Evolutionary conservation across 345 rosid genomes (phyloP).

Genomic region (Rhodamnia argentea): DNA sequence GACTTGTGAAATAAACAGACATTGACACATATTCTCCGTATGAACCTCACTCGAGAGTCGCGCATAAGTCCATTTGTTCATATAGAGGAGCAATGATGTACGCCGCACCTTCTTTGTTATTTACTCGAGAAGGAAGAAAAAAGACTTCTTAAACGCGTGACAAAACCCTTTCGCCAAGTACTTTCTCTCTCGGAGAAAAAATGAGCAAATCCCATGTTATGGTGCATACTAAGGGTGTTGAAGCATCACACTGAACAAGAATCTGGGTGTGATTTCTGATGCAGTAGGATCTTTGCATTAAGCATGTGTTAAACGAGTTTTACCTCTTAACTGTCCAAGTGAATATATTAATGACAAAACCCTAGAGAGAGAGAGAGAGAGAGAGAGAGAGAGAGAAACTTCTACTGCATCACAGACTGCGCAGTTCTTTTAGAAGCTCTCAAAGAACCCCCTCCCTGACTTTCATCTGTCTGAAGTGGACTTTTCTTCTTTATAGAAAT

Average conservation of each 20-base stretch:
- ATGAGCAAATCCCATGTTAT: not conserved
- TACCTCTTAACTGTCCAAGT: not conserved
- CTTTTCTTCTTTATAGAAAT: not conserved
- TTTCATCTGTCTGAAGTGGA: not conserved
- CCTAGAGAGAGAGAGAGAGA: not conserved
- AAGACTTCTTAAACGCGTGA: not conserved
- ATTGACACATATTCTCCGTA: not conserved
- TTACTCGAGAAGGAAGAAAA: not conserved
- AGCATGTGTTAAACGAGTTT: not conserved
- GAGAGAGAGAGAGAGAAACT: not conserved
- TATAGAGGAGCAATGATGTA: not conserved
- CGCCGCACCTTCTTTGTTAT: not conserved
- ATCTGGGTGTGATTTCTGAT: not conserved
- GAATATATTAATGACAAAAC: not conserved
- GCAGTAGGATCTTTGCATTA: not conserved
- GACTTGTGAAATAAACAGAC: not conserved
- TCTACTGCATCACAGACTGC: not conserved
- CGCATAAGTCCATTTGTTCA: not conserved
- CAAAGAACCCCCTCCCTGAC: not conserved
- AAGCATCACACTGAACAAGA: not conserved
- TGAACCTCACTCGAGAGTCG: not conserved
- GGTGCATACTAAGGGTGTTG: not conserved
- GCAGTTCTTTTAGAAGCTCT: not conserved
- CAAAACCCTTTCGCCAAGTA: not conserved
- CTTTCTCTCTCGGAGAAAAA: not conserved